phyloP scores from a whole-genome alignment of 352 stramenopile genomes.

The Bremia lactucae region DNA sequence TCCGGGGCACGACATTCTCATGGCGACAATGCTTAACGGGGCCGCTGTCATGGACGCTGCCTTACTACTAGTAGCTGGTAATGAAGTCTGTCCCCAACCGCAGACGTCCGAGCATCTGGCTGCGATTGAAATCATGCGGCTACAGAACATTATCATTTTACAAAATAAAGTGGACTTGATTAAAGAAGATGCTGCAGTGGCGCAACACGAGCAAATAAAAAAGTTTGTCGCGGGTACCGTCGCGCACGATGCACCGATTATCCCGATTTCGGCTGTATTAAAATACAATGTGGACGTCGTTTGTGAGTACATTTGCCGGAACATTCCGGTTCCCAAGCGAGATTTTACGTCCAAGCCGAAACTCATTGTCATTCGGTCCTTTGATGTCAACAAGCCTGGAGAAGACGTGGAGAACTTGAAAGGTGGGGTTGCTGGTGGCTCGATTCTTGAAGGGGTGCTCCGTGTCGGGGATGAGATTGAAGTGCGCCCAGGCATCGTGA shows the following conservation, averaged over 20 bases:
- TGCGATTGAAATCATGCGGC: slow-evolving; percentile 99
- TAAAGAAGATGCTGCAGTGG: slow-evolving; percentile 95
- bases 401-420: slow-evolving; percentile 97
- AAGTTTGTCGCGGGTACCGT: slow-evolving; percentile 85
- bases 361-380: slow-evolving; percentile 99
- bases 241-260: slow-evolving; percentile 96
- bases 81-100: slow-evolving; percentile 98
- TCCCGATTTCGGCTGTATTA: slow-evolving; percentile 98
- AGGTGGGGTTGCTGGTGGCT: slow-evolving; percentile 87
- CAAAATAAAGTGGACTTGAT: slow-evolving; percentile 99
- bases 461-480: slow-evolving; percentile 98
- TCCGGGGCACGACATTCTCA: slow-evolving; percentile 99
- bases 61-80: slow-evolving; percentile 95
- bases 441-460: slow-evolving; percentile 95
- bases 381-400: slow-evolving; percentile 99
- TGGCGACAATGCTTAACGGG: slow-evolving; percentile 99
- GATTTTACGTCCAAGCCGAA: slow-evolving; percentile 97
- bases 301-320: slow-evolving; percentile 99
- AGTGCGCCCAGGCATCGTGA: slow-evolving; percentile 97
- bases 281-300: slow-evolving; percentile 99
- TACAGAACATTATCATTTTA: slow-evolving; percentile 99
- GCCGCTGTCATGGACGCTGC: slow-evolving; percentile 99
- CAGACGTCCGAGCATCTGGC: slow-evolving; percentile 99
- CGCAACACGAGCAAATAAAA: slow-evolving; percentile 96
- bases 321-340: slow-evolving; percentile 96